Conservation (phyloP, 2,329 filamentous ascomycete genomes). For the Stemphylium beticola region DNA sequence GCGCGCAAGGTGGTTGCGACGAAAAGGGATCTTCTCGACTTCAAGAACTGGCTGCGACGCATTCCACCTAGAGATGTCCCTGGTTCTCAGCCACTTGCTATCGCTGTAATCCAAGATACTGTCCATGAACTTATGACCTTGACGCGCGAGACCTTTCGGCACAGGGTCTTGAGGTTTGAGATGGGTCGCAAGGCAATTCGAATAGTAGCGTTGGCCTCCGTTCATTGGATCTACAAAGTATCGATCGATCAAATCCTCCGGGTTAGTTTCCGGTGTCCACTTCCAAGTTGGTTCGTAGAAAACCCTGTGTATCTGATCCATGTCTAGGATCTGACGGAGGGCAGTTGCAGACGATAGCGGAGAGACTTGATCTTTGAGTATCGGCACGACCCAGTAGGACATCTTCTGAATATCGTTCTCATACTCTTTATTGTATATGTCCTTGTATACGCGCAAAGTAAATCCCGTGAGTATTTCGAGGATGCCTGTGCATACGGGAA, state of each 20-base stretch:
- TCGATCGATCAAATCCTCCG: conserved; percentile 53
- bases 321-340: conserved; percentile 61
- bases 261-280: conserved; percentile 54
- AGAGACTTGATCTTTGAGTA: conserved; percentile 23
- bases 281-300: conserved; percentile 47
- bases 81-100: conserved; percentile 72
- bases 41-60: conserved; percentile 81
- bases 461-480: conserved; percentile 70
- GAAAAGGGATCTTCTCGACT: conserved; percentile 73
- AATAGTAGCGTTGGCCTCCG: conserved; percentile 65
- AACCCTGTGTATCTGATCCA: conserved; percentile 60
- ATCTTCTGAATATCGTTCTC: conserved; percentile 67
- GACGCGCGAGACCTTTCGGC: conserved; percentile 60
- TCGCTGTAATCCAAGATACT: conserved; percentile 85
- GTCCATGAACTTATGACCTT: conserved; percentile 39
- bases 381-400: conserved; percentile 83
- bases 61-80: conserved; percentile 57
- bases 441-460: conserved; percentile 76
- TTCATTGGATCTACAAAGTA: conserved; percentile 65
- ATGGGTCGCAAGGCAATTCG: conserved; percentile 53
- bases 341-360: conserved; percentile 3
- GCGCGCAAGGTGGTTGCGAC: conserved; percentile 80
- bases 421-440: conserved; percentile 90
- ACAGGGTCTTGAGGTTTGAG: conserved; percentile 70
- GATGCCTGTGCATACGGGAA: conserved; percentile 54